Conservation (phyloP, 1,284 basidiomycete species). For the Apiotrichum veenhuisii region DNA sequence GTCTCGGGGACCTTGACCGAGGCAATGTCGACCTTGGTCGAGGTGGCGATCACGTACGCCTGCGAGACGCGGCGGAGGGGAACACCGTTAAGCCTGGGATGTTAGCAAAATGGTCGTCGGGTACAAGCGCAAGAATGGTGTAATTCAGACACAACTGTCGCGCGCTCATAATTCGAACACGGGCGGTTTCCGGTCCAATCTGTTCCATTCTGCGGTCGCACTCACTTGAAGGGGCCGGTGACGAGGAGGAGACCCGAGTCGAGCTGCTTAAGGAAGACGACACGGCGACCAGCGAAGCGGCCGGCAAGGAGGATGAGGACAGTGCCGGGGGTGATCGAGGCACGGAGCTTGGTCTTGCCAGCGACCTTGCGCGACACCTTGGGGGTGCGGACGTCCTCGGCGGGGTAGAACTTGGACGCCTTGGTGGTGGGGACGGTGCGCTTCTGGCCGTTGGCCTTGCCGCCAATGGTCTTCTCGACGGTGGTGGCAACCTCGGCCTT, state of each 20-base stretch:
- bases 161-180: too few relatives aligned
- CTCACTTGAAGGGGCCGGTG: slow-evolving; percentile 88
- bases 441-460: slow-evolving; percentile 86
- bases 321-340: slow-evolving; percentile 88
- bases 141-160: too few relatives aligned
- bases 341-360: slow-evolving; percentile 67
- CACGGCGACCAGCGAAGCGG: slow-evolving; percentile 96
- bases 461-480: slow-evolving; percentile 80
- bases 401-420: slow-evolving; percentile 93
- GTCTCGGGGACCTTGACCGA: slow-evolving; percentile 72
- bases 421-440: slow-evolving; percentile 78
- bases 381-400: slow-evolving; percentile 85
- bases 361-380: slow-evolving; percentile 88
- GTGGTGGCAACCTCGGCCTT: slow-evolving; percentile 53
- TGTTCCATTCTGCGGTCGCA: not conserved
- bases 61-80: slow-evolving; percentile 97
- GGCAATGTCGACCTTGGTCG: slow-evolving; percentile 86
- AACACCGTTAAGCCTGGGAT: slow-evolving; percentile 76
- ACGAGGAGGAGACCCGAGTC: slow-evolving; percentile 89
- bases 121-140: too few relatives aligned
- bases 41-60: slow-evolving; percentile 98
- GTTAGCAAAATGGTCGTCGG: too few relatives aligned
- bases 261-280: slow-evolving; percentile 97
- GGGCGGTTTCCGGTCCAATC: too few relatives aligned
- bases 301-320: slow-evolving; percentile 96